Evolutionary conservation across 2,329 filamentous ascomycete genomes (phyloP).

Genomic region (Elsinoe necatrix): DNA sequence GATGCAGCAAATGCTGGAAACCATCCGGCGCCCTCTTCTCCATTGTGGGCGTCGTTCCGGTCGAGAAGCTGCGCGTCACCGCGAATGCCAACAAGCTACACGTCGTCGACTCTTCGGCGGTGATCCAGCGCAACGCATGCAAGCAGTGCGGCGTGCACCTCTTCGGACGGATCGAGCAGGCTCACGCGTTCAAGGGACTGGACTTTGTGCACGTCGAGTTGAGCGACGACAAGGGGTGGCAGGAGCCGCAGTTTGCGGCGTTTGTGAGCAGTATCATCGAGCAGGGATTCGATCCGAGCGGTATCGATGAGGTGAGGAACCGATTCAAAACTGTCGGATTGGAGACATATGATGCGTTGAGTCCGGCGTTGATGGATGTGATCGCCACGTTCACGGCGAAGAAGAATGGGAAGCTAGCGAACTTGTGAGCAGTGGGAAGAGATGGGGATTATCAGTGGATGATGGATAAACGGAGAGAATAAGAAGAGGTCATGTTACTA

Average conservation of each 20-base stretch:
- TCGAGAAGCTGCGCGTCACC: constrained; percentile 47
- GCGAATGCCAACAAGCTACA: constrained; percentile 51
- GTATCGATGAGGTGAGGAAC: constrained; percentile 47
- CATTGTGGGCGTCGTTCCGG: constrained; percentile 53
- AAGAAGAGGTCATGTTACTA: too few relatives aligned
- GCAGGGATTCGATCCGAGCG: constrained; percentile 52
- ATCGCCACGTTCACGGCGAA: constrained; percentile 18
- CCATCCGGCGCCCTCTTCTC: constrained; percentile 56
- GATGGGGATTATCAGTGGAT: neutral
- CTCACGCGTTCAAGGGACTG: constrained; percentile 60
- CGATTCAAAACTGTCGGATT: constrained; percentile 49
- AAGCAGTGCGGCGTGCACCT: constrained; percentile 53
- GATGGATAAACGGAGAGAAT: neutral
- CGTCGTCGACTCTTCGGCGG: constrained; percentile 48
- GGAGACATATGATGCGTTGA: constrained; percentile 55
- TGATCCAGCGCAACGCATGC: constrained; percentile 55
- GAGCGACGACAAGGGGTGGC: constrained; percentile 54
- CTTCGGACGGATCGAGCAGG: constrained; percentile 55
- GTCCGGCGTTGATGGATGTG: constrained; percentile 53
- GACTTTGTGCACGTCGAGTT: constrained; percentile 61
- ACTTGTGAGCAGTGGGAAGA: neutral
- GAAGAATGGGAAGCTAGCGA: constrained; percentile 13
- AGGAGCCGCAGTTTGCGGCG: constrained; percentile 61
- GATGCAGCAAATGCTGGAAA: constrained; percentile 67
- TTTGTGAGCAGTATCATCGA: constrained; percentile 62